These are phyloP conservation scores for Parachlorella kessleri DNA, from an alignment of 139 green algal genomes.

Conservation along the genomic window DNA sequence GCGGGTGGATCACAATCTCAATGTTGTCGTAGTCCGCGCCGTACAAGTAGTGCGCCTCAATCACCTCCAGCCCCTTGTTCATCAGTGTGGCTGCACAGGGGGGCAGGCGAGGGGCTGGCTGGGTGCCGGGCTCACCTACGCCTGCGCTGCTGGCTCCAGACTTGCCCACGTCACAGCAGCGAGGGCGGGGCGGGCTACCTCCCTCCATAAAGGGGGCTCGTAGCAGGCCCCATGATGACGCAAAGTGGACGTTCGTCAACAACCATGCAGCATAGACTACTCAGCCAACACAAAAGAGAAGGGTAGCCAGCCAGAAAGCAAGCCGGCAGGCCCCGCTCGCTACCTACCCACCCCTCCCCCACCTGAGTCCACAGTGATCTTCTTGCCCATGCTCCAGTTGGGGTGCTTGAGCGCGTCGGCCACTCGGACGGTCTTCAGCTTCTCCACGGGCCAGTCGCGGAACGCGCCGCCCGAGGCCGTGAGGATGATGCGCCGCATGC, in stretches of 20 bases:
- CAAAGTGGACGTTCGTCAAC: no score
- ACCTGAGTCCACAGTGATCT: constrained; percentile 97
- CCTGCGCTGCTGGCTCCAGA: no score
- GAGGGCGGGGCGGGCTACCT: no score
- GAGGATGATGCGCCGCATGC: constrained; percentile 96
- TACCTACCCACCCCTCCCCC: background rate
- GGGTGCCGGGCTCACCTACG: no score
- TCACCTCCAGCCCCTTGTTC: constrained; percentile 99
- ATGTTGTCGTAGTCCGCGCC: constrained; percentile 98
- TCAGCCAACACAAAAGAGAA: background rate
- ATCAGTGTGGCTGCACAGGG: constrained; percentile 88
- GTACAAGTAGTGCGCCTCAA: constrained; percentile 99
- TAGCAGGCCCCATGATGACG: no score
- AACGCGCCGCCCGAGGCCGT: constrained; percentile 98
- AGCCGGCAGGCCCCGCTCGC: background rate
- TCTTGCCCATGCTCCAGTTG: constrained; percentile 97
- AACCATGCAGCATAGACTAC: no score
- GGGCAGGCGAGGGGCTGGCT: no score
- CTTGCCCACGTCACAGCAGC: no score
- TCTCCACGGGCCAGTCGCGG: constrained; percentile 93
- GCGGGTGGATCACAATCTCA: constrained; percentile 99
- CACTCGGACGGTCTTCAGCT: constrained; percentile 77
- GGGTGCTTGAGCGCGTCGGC: constrained; percentile 84
- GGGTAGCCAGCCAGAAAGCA: background rate
- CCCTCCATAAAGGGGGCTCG: no score